Conservation (phyloP, 2,329 filamentous ascomycete genomes). For the Gnomoniopsis sp. region DNA sequence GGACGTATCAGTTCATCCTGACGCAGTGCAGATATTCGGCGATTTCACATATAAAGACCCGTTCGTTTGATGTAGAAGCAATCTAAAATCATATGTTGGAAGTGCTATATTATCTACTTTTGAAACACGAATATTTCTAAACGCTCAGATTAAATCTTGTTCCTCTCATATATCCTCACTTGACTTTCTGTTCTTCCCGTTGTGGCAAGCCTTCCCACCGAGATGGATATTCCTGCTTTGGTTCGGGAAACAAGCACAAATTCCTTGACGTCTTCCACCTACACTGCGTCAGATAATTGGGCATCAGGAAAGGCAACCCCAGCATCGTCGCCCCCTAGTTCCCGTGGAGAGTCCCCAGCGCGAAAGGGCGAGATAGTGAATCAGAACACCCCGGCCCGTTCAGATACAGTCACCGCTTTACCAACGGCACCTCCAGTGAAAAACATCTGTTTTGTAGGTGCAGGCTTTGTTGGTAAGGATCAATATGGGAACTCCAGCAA, state of each 20-base stretch:
- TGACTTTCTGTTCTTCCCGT: neutral
- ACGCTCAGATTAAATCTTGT: neutral
- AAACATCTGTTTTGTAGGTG: constrained; percentile 55
- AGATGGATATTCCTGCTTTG: constrained; percentile 1
- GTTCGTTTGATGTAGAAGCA: neutral
- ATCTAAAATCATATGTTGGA: neutral
- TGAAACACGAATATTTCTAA: neutral
- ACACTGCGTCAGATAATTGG: constrained; percentile 7
- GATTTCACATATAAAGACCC: constrained; percentile 10
- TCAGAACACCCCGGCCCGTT: constrained; percentile 1
- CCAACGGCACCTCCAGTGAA: constrained; percentile 18
- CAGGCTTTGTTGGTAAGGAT: constrained; percentile 54
- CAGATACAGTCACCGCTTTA: constrained; percentile 2
- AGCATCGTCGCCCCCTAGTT: constrained; percentile 24
- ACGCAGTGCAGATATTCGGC: neutral
- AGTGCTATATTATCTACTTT: neutral
- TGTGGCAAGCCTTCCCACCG: neutral
- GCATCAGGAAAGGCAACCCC: constrained; percentile 17
- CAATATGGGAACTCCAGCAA: too few relatives aligned
- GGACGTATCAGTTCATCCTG: neutral
- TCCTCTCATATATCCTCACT: neutral
- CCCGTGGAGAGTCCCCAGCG: constrained; percentile 23
- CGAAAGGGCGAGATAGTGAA: constrained; percentile 15
- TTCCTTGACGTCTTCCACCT: constrained; percentile 14
- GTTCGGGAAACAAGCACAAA: constrained; percentile 18